phyloP scores from a whole-genome alignment of 306 rosid species.

The Quercus aquifolioides region DNA sequence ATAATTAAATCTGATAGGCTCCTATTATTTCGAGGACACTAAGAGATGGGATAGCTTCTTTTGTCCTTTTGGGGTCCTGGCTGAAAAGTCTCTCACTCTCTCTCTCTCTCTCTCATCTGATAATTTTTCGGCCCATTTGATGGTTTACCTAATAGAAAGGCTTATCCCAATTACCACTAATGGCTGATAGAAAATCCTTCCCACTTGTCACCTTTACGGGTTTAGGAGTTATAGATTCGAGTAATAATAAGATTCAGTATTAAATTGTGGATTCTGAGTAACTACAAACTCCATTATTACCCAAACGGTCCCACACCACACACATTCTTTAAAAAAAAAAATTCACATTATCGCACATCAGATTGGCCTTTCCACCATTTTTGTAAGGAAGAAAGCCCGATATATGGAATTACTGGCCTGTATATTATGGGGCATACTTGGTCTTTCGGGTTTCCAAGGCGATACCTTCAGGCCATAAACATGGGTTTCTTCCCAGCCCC shows the following conservation, averaged over 20 bases:
- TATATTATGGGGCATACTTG: not conserved
- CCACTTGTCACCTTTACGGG: fast-evolving
- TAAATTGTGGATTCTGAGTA: too few relatives aligned
- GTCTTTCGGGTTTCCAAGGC: not conserved
- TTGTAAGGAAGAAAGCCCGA: not conserved
- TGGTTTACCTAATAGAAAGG: not conserved
- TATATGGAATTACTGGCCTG: not conserved
- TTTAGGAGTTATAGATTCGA: fast-evolving
- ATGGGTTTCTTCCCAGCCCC: too few relatives aligned
- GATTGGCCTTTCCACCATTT: not conserved
- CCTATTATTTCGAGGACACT: not conserved
- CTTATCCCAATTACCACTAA: too few relatives aligned
- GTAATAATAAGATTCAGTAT: too few relatives aligned
- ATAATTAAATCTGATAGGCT: not conserved
- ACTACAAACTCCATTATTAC: too few relatives aligned
- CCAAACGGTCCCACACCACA: fast-evolving
- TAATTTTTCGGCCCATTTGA: too few relatives aligned
- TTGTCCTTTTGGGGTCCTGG: not conserved
- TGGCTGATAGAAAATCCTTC: too few relatives aligned
- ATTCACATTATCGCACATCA: not conserved
- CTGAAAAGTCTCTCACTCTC: not conserved
- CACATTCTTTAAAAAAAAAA: too few relatives aligned
- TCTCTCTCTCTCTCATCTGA: not conserved
- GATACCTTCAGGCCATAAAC: not conserved
- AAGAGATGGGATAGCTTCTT: not conserved